These are phyloP conservation scores for Orbilia javanica DNA, from an alignment of 2,329 filamentous ascomycete species.

Conservation along the genomic window DNA sequence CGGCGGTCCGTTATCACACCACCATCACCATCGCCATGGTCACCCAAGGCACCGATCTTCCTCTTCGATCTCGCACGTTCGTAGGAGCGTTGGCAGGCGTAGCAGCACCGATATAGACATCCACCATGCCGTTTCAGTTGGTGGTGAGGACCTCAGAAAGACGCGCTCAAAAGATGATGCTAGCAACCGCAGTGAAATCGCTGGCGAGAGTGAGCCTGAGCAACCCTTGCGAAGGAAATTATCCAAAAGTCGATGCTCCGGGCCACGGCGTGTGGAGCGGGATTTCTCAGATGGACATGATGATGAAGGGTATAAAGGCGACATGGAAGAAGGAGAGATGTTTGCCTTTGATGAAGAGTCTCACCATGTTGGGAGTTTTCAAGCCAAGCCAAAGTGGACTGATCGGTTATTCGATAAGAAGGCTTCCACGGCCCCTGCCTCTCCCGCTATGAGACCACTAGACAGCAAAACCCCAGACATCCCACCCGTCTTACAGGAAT, in stretches of 20 bases:
- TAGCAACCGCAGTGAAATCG: too few species aligned
- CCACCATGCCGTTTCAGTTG: slow-evolving; percentile 22
- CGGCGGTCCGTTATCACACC: slow-evolving; percentile 73
- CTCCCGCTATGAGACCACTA: slow-evolving; percentile 29
- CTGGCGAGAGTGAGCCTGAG: neutral
- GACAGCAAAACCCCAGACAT: slow-evolving; percentile 19
- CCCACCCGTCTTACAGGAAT: slow-evolving; percentile 10
- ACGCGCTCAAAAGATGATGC: slow-evolving; percentile 24
- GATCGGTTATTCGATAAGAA: slow-evolving; percentile 50
- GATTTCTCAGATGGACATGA: slow-evolving; percentile 36
- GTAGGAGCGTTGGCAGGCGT: slow-evolving; percentile 47
- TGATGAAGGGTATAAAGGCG: slow-evolving; percentile 55
- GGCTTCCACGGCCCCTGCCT: slow-evolving; percentile 45
- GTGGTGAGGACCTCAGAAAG: slow-evolving; percentile 33
- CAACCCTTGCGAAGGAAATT: slow-evolving; percentile 8
- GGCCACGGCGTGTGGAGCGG: neutral
- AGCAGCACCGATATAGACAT: slow-evolving; percentile 60
- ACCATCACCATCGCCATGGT: slow-evolving; percentile 68
- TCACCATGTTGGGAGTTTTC: slow-evolving; percentile 34
- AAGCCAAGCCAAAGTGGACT: slow-evolving; percentile 51
- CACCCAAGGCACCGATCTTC: slow-evolving; percentile 67
- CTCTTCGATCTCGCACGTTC: slow-evolving; percentile 64
- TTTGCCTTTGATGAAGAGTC: slow-evolving; percentile 53
- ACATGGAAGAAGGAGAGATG: slow-evolving; percentile 53
- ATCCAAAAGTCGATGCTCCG: neutral